phyloP scores from a whole-genome alignment of 169 alveolate genomes.

The Cyclospora cayetanensis region DNA sequence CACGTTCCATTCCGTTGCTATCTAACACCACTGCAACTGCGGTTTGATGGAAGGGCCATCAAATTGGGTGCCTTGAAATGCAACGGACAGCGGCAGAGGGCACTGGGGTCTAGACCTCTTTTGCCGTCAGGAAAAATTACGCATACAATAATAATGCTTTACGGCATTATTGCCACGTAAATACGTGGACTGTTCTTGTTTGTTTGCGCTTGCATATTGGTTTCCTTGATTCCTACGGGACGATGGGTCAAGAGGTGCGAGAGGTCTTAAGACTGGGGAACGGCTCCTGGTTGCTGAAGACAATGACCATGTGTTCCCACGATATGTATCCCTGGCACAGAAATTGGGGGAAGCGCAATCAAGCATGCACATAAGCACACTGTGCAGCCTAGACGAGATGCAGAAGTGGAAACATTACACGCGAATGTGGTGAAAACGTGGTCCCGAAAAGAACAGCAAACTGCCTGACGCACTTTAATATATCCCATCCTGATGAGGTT shows the following conservation, averaged over 20 bases:
- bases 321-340: constrained; percentile 83
- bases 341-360: not conserved
- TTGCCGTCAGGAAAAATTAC: not conserved
- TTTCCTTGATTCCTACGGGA: not conserved
- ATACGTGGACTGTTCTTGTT: no score
- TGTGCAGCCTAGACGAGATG: not conserved
- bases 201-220: no score
- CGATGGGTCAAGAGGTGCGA: not conserved
- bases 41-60: no score
- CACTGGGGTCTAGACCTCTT: no score
- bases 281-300: constrained; percentile 85
- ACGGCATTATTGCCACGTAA: not conserved
- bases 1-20: not conserved
- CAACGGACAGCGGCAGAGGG: no score
- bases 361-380: not conserved
- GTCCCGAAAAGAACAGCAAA: not conserved
- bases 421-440: not conserved
- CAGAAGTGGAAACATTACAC: not conserved
- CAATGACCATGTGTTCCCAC: constrained; percentile 86
- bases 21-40: not conserved
- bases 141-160: not conserved
- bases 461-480: constrained; percentile 74
- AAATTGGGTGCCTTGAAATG: no score
- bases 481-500: constrained; percentile 84
- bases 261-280: constrained; percentile 76